Evolutionary conservation across 1,284 basidiomycete genomes (phyloP), one percentile per base, ranked within the genome.

Genomic region (Microbotryum violaceum): DNA sequence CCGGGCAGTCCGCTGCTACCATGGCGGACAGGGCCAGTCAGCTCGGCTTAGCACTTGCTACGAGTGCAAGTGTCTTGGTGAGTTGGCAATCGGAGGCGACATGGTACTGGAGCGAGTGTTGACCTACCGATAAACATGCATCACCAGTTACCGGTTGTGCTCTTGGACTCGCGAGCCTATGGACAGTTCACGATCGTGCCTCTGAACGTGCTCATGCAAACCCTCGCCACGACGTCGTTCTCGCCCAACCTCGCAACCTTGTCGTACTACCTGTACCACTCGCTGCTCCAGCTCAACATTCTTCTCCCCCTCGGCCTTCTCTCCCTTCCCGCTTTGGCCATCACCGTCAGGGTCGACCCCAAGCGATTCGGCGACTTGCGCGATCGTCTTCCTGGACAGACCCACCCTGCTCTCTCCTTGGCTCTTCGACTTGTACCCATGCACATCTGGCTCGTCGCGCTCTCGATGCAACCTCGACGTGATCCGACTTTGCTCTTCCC

Each of bases 401-500:
- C 68, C 4, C 53, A 63, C 20, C 67, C 71, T 9, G 62, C 70
- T 9, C 47, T 64, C 0, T 76, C 93, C 33, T 78, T 97, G 48
- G 81, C 81, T 0, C 72, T 93, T 58, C 82, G 93, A 49, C 78
- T 97, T 20, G 76, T 82, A 7, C 92, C 92, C 1, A 82, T 94
- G 70, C 97, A 98, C 77, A 70, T 97, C 31, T 98, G 96, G 93
- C 73, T 88, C 53, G 81, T 75, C 3, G 84, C 96, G 66, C 78
- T 99, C 66, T 85, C 83, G 9, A 66, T 80, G 2, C 96, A 98
- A 77, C 77, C 87, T 6, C 96, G 98, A 78, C 98, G 98, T 78
- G 96, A 99, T 76, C 96, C 98, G 75, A 82, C 96, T 27, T 98
- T 99, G 79, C 88, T 98, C 85, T 98, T 86, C 76, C 94, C 96